Percentiles rank a stretch among this genome's conserved stretches.
phyloP scores from a whole-genome alignment of 805 yeast genomes.

The Saccharomycopsis guyanensis region DNA sequence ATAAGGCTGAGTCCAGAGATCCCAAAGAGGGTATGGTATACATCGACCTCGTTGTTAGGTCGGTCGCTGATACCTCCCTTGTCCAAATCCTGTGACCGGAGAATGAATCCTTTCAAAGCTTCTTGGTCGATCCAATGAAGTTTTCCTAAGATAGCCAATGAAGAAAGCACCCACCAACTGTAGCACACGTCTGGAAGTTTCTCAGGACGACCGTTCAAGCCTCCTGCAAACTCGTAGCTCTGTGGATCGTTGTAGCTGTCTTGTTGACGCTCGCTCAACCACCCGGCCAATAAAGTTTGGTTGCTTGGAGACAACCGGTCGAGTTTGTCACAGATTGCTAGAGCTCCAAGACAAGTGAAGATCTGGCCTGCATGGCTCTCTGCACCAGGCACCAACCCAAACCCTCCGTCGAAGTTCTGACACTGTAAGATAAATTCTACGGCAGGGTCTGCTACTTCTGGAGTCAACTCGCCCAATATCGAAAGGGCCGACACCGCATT shows the following conservation, averaged over 20 bases:
- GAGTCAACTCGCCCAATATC: constrained; percentile 54
- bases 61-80: constrained; percentile 92
- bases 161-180: constrained; percentile 93
- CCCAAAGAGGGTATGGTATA: constrained; percentile 88
- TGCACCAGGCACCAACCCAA: constrained; percentile 89
- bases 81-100: constrained; percentile 66
- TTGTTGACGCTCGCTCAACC: constrained; percentile 90
- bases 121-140: constrained; percentile 71
- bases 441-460: constrained; percentile 50
- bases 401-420: constrained; percentile 92
- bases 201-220: constrained; percentile 93
- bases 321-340: constrained; percentile 58
- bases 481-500: constrained; percentile 70
- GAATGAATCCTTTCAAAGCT: constrained; percentile 57
- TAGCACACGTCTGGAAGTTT: constrained; percentile 97
- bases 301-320: constrained; percentile 34
- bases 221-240: constrained; percentile 52
- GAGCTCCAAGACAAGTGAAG: constrained; percentile 75
- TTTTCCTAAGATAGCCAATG: constrained; percentile 57
- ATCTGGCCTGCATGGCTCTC: constrained; percentile 93
- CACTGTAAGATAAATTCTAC: constrained; percentile 59
- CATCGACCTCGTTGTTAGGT: constrained; percentile 85
- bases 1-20: constrained; percentile 79
- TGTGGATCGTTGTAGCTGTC: constrained; percentile 21
- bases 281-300: constrained; percentile 54